phyloP scores from a whole-genome alignment of 345 rosid species.

The Eucalyptus pumila region DNA sequence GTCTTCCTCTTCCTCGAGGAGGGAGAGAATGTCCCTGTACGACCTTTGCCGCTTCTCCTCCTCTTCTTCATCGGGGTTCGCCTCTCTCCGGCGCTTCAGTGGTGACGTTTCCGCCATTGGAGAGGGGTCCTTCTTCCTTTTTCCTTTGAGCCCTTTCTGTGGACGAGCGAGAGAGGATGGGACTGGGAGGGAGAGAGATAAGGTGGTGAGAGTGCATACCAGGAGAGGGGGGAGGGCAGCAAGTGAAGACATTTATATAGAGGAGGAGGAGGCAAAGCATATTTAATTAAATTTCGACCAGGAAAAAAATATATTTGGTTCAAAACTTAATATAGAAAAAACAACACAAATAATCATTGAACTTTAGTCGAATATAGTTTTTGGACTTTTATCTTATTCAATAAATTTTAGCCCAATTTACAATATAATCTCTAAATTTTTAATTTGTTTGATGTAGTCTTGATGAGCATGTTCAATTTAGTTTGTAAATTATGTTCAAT shows the following conservation, averaged over 20 bases:
- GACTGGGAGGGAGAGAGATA: not conserved
- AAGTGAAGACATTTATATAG: not conserved
- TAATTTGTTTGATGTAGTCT: fast-evolving
- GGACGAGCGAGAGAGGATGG: not conserved
- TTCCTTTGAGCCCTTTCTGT: not conserved
- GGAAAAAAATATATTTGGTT: not conserved
- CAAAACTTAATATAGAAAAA: not conserved
- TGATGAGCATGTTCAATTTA: too few species aligned
- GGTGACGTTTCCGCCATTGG: constrained; percentile 34
- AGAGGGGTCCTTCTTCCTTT: not conserved
- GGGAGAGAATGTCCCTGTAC: constrained; percentile 18
- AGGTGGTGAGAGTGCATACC: not conserved
- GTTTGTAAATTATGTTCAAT: too few species aligned
- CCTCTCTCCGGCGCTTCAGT: constrained; percentile 51
- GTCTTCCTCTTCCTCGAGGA: constrained; percentile 34
- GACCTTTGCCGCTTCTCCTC: constrained; percentile 20
- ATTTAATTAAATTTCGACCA: not conserved
- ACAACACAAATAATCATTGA: too few species aligned
- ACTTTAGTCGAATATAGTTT: fast-evolving
- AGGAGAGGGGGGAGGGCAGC: not conserved
- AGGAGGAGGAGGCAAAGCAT: not conserved
- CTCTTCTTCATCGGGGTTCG: not conserved
- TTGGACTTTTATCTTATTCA: too few species aligned
- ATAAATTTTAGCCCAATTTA: fast-evolving
- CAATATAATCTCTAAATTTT: fast-evolving